Conservation (phyloP, 2,329 filamentous ascomycete species). For the Phialocephala subalpina region DNA sequence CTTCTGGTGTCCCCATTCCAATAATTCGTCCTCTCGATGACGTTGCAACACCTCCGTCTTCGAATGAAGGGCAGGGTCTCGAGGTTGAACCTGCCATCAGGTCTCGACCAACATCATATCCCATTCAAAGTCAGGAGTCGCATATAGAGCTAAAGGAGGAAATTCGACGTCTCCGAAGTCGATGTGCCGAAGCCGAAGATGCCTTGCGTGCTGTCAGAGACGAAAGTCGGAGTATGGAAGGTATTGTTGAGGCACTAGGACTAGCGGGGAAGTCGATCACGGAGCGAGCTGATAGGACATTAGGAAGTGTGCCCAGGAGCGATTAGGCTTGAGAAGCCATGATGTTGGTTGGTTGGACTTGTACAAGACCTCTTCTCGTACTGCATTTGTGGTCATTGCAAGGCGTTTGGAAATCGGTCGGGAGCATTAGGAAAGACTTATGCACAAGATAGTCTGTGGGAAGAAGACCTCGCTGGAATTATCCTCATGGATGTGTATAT, state of each 20-base stretch:
- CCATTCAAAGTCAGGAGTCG: constrained; percentile 19
- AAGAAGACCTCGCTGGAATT: background rate
- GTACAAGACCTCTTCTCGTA: constrained; percentile 10
- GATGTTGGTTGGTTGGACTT: constrained; percentile 1
- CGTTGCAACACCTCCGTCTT: constrained; percentile 14
- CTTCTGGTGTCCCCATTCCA: background rate
- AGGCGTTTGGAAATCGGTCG: constrained; percentile 16
- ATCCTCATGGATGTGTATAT: constrained; percentile 5
- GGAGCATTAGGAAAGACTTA: constrained; percentile 4
- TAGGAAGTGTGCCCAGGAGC: constrained; percentile 11
- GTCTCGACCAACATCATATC: constrained; percentile 11
- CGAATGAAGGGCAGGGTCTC: constrained; percentile 18
- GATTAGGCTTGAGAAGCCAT: constrained; percentile 5
- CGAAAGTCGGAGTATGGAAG: constrained; percentile 40
- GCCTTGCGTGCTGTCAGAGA: constrained; percentile 36
- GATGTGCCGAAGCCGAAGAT: constrained; percentile 39
- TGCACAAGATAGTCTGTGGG: background rate
- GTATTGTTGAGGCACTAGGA: constrained; percentile 35
- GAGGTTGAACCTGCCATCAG: constrained; percentile 28
- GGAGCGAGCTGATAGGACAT: constrained; percentile 33
- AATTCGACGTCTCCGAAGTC: constrained; percentile 35
- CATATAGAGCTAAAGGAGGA: constrained; percentile 36
- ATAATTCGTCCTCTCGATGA: background rate
- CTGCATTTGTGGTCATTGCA: constrained; percentile 18
- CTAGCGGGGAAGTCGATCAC: constrained; percentile 33